These are phyloP conservation scores for Hortiboletus campestris DNA, from an alignment of 768 basidiomycete species.

Conservation along the genomic window DNA sequence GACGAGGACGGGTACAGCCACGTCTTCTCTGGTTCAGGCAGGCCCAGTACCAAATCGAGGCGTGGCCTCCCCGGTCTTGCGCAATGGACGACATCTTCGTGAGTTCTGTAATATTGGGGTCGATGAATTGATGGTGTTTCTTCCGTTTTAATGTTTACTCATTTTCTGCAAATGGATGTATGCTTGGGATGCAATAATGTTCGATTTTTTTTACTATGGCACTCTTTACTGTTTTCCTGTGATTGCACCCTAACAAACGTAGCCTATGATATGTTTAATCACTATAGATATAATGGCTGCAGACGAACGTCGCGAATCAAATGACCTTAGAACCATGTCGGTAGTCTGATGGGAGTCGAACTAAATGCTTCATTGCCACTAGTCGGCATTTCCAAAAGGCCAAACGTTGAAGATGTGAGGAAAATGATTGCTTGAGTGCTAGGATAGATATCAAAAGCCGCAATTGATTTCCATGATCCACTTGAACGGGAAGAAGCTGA, in stretches of 20 bases:
- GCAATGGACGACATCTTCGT: constrained; percentile 29
- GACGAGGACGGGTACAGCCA: constrained; percentile 27
- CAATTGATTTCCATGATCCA: too few species aligned
- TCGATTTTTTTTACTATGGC: constrained; percentile 4
- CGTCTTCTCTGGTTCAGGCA: constrained; percentile 25
- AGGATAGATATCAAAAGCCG: too few species aligned
- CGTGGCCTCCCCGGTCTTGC: constrained; percentile 33
- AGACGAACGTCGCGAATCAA: neutral
- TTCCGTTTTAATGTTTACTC: constrained; percentile 2
- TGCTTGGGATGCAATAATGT: constrained; percentile 12
- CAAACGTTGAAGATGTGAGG: too few species aligned
- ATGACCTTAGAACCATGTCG: neutral
- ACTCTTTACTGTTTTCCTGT: constrained; percentile 1
- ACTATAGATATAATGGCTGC: constrained; percentile 24
- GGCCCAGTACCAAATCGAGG: constrained; percentile 28
- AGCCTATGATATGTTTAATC: constrained; percentile 16
- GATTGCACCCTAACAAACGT: constrained; percentile 9
- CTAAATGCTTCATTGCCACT: too few species aligned
- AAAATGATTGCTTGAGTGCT: too few species aligned
- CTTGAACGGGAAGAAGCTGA: too few species aligned
- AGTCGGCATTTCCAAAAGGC: too few species aligned
- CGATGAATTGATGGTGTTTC: neutral
- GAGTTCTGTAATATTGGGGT: constrained; percentile 1
- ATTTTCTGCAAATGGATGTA: constrained; percentile 12
- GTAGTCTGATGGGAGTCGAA: too few species aligned